These are phyloP conservation scores for Thielaviopsis euricoi DNA, from an alignment of 2,329 filamentous ascomycete species.

Conservation along the genomic window DNA sequence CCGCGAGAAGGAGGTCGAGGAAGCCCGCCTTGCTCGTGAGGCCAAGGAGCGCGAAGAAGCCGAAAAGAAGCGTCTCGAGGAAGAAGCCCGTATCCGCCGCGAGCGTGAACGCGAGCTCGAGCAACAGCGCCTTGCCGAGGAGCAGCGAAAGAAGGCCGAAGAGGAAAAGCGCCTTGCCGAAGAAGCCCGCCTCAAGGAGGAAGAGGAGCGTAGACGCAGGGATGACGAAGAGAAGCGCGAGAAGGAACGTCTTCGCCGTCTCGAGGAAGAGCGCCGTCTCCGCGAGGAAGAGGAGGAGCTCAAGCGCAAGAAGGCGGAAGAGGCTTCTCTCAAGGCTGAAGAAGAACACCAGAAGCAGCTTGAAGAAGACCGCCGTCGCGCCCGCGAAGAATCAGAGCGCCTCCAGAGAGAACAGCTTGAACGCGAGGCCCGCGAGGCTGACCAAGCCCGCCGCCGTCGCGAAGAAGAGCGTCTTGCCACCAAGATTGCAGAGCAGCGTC, in stretches of 20 bases:
- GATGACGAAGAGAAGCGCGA: conserved; percentile 18
- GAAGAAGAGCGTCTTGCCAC: conserved; percentile 32
- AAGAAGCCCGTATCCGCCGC: conserved; percentile 5
- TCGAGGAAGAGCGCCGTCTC: conserved; percentile 9
- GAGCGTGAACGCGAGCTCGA: conserved; percentile 3
- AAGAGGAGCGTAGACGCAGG: conserved; percentile 20
- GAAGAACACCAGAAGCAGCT: conserved; percentile 22
- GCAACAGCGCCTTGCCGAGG: conserved; percentile 2
- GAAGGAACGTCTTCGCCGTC: conserved; percentile 16
- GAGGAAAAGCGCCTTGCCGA: conserved; percentile 16
- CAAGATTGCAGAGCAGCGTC: conserved; percentile 33
- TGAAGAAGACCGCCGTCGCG: conserved; percentile 23
- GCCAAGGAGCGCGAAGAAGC: conserved; percentile 19
- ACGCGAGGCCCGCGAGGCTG: conserved; percentile 23
- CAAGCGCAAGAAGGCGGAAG: conserved; percentile 15
- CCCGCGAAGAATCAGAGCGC: conserved; percentile 30
- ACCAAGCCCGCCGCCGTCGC: conserved; percentile 33
- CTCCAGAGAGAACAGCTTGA: conserved; percentile 27
- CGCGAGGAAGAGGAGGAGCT: conserved; percentile 17
- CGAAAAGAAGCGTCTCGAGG: conserved; percentile 17
- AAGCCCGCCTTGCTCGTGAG: neutral
- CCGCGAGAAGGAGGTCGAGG: conserved; percentile 3
- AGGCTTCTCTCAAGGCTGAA: conserved; percentile 17
- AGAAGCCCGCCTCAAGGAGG: conserved; percentile 18
- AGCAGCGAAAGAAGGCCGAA: conserved; percentile 19